Percentiles rank a stretch among this genome's conserved stretches.
Conservation (phyloP, 202 grass and related monocot genomes). For the Schoenoplectus triqueter region DNA sequence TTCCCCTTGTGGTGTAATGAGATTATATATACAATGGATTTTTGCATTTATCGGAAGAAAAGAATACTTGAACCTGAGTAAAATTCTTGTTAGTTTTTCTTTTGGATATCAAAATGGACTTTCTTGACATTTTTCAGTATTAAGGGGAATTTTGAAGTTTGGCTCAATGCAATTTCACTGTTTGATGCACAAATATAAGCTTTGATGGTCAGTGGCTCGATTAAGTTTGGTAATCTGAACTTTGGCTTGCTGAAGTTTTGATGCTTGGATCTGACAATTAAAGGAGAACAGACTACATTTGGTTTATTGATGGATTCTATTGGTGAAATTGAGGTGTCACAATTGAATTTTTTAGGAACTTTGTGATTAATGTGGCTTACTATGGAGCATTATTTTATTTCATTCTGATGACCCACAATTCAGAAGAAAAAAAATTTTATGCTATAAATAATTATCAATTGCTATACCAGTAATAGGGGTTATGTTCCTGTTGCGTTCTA, state of each 20-base stretch:
- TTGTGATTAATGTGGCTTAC: not conserved
- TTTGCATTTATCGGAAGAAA: not conserved
- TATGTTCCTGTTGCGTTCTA: not conserved
- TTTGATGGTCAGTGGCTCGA: not conserved
- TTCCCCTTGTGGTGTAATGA: not conserved
- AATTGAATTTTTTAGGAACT: not conserved
- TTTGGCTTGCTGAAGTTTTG: not conserved
- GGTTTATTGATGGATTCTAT: not conserved
- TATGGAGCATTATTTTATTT: not conserved
- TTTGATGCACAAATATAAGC: not conserved
- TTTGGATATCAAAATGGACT: not conserved
- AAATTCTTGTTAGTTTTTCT: not conserved
- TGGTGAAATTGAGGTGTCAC: not conserved
- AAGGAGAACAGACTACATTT: not conserved
- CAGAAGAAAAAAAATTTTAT: not conserved
- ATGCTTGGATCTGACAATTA: not conserved
- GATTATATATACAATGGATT: not conserved
- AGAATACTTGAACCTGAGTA: not conserved
- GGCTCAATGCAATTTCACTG: not conserved
- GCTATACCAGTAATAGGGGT: not conserved
- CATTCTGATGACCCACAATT: not conserved
- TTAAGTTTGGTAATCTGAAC: slow-evolving; percentile 1
- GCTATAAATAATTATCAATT: not conserved
- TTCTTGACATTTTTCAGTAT: slow-evolving; percentile 1
- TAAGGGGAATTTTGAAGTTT: slow-evolving; percentile 15